These are phyloP conservation scores for Fusarium floridanum DNA, from an alignment of 2,329 filamentous ascomycete genomes.

Conservation along the genomic window DNA sequence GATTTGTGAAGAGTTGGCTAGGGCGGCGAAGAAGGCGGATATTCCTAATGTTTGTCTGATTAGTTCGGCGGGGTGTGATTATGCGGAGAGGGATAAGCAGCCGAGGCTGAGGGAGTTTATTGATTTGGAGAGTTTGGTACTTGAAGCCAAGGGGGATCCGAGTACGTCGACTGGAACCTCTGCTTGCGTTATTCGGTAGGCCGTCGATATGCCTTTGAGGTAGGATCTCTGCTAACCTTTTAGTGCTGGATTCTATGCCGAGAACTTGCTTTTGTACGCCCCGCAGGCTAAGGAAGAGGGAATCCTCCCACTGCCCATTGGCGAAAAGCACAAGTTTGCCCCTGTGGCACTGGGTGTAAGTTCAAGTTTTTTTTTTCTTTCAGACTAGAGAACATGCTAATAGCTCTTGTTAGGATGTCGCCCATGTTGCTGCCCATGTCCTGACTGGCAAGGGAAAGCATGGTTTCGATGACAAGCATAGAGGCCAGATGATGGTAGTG, in stretches of 20 bases:
- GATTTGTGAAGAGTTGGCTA: slow-evolving; percentile 13
- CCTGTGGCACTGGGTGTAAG: slow-evolving; percentile 24
- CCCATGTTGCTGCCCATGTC: slow-evolving; percentile 24
- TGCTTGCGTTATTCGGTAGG: slow-evolving; percentile 23
- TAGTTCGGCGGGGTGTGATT: slow-evolving; percentile 33
- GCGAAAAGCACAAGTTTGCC: slow-evolving; percentile 22
- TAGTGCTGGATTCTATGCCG: slow-evolving; percentile 23
- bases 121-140: slow-evolving; percentile 59
- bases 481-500: slow-evolving; percentile 23
- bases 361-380: rapidly evolving
- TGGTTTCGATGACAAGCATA: slow-evolving; percentile 16
- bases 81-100: slow-evolving; percentile 62
- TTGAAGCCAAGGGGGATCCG: slow-evolving; percentile 57
- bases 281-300: slow-evolving; percentile 21
- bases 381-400: rapidly evolving
- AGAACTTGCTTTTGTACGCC: slow-evolving; percentile 16
- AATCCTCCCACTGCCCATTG: slow-evolving; percentile 7
- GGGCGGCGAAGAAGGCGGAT: slow-evolving; percentile 20
- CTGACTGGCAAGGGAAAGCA: slow-evolving; percentile 25
- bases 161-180: slow-evolving; percentile 7
- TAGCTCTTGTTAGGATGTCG: not conserved
- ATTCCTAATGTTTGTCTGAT: slow-evolving; percentile 22
- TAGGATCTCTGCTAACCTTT: too few species aligned
- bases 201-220: too few species aligned
- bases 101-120: slow-evolving; percentile 64